Percentiles rank a stretch among this genome's conserved stretches.
Conservation (phyloP, 257 asterid genomes). For the Nicotiana tomentosiformis region DNA sequence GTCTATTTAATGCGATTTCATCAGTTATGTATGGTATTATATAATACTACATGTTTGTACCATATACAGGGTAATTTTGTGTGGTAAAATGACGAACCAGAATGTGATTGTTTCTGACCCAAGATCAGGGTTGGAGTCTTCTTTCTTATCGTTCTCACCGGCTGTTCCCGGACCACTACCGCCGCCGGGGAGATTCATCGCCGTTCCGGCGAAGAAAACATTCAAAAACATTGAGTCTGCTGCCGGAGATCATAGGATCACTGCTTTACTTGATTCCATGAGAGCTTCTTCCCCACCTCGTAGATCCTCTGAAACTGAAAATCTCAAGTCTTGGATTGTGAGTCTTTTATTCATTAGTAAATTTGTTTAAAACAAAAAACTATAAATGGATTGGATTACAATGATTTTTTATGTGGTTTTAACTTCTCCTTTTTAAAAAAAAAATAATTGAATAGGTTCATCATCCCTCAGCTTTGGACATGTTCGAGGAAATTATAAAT, state of each 20-base stretch:
- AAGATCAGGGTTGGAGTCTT: constrained; percentile 22
- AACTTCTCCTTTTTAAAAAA: too few relatives aligned
- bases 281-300: constrained; percentile 68
- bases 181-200: constrained; percentile 23
- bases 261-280: constrained; percentile 51
- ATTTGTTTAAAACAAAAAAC: not conserved
- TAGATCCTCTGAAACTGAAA: constrained; percentile 39
- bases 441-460: constrained; percentile 29
- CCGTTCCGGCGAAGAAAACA: constrained; percentile 21
- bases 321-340: constrained; percentile 55
- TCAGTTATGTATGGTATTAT: not conserved
- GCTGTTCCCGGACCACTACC: constrained; percentile 18
- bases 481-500: constrained; percentile 46
- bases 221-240: constrained; percentile 34
- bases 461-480: constrained; percentile 61
- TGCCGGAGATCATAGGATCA: constrained; percentile 25
- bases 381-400: not conserved
- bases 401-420: not conserved
- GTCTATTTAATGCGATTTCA: not conserved
- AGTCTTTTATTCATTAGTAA: constrained; percentile 7
- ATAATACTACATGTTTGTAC: not conserved
- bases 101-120: constrained; percentile 39
- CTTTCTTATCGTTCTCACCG: constrained; percentile 17
- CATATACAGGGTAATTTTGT: not conserved
- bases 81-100: constrained; percentile 39